Evolutionary conservation across 495 filamentous ascomycete species (phyloP).

Genomic region (Neurospora sp.): DNA sequence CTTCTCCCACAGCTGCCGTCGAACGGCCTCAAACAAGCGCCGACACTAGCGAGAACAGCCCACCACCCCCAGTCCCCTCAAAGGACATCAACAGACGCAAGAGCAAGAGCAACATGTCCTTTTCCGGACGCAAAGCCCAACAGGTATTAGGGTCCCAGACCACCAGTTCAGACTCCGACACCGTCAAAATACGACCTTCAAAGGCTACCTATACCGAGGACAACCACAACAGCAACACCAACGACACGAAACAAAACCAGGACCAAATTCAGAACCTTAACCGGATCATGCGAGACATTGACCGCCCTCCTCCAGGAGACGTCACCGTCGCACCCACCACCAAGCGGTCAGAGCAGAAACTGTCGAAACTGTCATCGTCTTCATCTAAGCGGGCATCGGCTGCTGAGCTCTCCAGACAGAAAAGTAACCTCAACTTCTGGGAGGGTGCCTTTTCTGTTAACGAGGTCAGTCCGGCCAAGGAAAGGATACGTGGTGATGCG

Average conservation of each 20-base stretch:
- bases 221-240: not conserved
- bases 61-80: not conserved
- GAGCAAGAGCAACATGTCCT: conserved; percentile 12
- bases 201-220: not conserved
- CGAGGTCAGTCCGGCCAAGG: conserved; percentile 35
- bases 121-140: conserved; percentile 31
- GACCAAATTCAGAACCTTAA: not conserved
- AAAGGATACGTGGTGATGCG: conserved; percentile 54
- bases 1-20: not conserved
- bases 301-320: conserved; percentile 28
- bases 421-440: conserved; percentile 34
- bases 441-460: conserved; percentile 36
- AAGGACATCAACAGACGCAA: not conserved
- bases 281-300: conserved; percentile 24
- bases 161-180: conserved; percentile 25
- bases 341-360: conserved; percentile 12
- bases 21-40: not conserved
- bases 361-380: conserved; percentile 11
- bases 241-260: not conserved
- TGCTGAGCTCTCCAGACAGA: conserved; percentile 26
- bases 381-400: conserved; percentile 8
- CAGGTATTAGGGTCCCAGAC: conserved; percentile 9
- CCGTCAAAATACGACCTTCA: conserved; percentile 28
- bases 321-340: conserved; percentile 3
- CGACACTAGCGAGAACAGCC: not conserved